Evolutionary conservation across 805 yeast genomes (phyloP).

Genomic region (Torulaspora gathmanii): DNA sequence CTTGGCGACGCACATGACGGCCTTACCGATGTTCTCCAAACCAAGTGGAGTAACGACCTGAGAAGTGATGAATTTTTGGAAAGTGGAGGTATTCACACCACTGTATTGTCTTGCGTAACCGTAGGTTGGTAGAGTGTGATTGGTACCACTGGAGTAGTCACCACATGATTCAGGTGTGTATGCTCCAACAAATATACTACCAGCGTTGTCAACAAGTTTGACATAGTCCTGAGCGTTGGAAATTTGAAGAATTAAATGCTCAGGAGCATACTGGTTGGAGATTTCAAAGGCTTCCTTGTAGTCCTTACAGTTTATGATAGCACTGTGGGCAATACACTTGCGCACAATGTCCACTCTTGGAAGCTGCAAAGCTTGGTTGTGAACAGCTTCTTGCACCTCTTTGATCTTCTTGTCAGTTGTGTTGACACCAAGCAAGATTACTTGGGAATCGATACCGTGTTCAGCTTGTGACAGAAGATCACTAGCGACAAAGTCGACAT

Average conservation of each 20-base stretch:
- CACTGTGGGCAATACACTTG: constrained; percentile 87
- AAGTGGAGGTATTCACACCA: constrained; percentile 94
- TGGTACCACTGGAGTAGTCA: constrained; percentile 96
- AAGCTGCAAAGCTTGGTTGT: constrained; percentile 71
- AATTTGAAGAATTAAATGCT: constrained; percentile 90
- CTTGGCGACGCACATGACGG: constrained; percentile 92
- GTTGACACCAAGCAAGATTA: constrained; percentile 78
- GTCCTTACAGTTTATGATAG: constrained; percentile 62
- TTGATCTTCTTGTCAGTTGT: constrained; percentile 55
- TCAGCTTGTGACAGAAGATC: constrained; percentile 97
- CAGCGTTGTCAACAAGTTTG: constrained; percentile 79
- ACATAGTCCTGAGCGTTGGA: constrained; percentile 72
- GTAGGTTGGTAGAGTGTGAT: constrained; percentile 97
- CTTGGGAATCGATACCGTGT: constrained; percentile 98
- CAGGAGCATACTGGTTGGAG: constrained; percentile 94
- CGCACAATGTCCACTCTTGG: constrained; percentile 94
- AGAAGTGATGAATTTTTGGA: constrained; percentile 90
- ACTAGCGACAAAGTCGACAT: constrained; percentile 94
- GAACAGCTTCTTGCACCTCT: constrained; percentile 76
- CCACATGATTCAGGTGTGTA: constrained; percentile 98
- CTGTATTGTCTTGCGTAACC: constrained; percentile 97
- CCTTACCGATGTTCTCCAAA: constrained; percentile 82
- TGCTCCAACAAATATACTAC: constrained; percentile 93
- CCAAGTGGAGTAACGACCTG: constrained; percentile 89
- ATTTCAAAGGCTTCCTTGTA: constrained; percentile 79